Evolutionary conservation across 2,329 filamentous ascomycete genomes (phyloP), one percentile per base, ranked within the genome.

Genomic region (Sarocladiaceae sp.): DNA sequence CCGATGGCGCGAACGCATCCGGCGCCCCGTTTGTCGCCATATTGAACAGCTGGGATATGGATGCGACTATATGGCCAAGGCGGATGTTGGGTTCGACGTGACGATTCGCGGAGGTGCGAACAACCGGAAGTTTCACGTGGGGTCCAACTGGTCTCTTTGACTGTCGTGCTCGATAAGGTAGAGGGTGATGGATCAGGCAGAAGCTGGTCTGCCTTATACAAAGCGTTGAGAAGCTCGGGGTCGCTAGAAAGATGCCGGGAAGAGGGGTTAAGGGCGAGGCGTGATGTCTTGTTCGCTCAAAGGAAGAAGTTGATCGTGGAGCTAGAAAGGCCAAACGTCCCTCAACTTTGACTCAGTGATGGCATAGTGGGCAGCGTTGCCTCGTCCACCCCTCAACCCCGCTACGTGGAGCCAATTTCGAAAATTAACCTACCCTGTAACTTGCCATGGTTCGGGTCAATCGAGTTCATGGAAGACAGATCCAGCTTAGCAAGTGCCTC

Each of bases 1-100:
- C 76, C 42, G 74, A 70, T 57, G 90, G 88, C 71, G 84, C 82
- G 72, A 94, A 95, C 70, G 82, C 81, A 72, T 87, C 83, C 69
- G 83, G 79, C 58, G 77, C 73, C 60, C 77, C 75, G 67, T 79
- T 83, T 62, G 79, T 70, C 66, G 88, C 85, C 88, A 93, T 93
- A 67, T 53, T 65, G 64, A 52, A 17, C 20, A 22, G 44, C 44
- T 48, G 44, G 17, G 12, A 4, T 44, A 13, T 4, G 6, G 8
- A 12, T 20, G 13, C 22, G 23, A 17, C 3, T 48, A 17, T n/a
- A 20, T 4, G 13, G 13, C 28, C 10, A 25, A 18, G 23, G 25
- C n/a, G 52, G 52, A 17, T 42, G 53, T 49, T 56, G 57, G 56
- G 22, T 35, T 49, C 39, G 50, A 47, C 39, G 36, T 35, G 52